Evolutionary conservation across 2,329 filamentous ascomycete genomes (phyloP).

Genomic region (Calonectria hawksworthii): DNA sequence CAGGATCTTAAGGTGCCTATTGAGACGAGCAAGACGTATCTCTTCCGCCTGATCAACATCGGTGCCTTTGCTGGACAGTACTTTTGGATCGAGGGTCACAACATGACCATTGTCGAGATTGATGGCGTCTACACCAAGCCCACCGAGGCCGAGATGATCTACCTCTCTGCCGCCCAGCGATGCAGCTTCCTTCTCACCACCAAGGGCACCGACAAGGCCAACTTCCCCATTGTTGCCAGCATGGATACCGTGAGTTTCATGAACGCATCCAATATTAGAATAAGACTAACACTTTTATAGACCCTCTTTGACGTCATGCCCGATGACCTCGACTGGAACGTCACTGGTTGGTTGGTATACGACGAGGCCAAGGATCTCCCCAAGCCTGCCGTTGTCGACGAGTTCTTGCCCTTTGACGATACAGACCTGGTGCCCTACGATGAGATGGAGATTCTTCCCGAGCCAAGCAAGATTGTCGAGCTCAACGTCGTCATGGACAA

Average conservation of each 20-base stretch:
- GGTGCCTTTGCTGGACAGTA: conserved; percentile 79
- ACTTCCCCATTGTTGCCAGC: conserved; percentile 77
- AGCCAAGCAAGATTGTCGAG: conserved; percentile 74
- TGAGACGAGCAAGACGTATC: conserved; percentile 71
- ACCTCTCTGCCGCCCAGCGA: conserved; percentile 77
- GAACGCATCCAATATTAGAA: background rate
- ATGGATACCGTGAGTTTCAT: conserved; percentile 73
- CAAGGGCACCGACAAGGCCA: conserved; percentile 69
- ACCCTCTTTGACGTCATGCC: conserved; percentile 79
- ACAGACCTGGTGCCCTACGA: conserved; percentile 79
- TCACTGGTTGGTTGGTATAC: conserved; percentile 76
- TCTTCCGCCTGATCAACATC: conserved; percentile 68
- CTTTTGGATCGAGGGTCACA: conserved; percentile 76
- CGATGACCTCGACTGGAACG: conserved; percentile 75
- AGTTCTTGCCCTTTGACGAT: conserved; percentile 81
- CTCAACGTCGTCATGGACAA: conserved; percentile 75
- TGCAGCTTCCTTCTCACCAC: conserved; percentile 74
- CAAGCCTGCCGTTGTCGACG: conserved; percentile 67
- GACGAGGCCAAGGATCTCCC: conserved; percentile 61
- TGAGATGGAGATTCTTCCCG: conserved; percentile 68
- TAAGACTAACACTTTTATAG: conserved; percentile 51
- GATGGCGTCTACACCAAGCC: conserved; percentile 79
- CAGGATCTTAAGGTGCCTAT: conserved; percentile 71
- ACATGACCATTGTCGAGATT: conserved; percentile 78
- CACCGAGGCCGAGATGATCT: conserved; percentile 72